phyloP scores from a whole-genome alignment of 2,329 filamentous ascomycete species.

The Penicillium corylophilum region DNA sequence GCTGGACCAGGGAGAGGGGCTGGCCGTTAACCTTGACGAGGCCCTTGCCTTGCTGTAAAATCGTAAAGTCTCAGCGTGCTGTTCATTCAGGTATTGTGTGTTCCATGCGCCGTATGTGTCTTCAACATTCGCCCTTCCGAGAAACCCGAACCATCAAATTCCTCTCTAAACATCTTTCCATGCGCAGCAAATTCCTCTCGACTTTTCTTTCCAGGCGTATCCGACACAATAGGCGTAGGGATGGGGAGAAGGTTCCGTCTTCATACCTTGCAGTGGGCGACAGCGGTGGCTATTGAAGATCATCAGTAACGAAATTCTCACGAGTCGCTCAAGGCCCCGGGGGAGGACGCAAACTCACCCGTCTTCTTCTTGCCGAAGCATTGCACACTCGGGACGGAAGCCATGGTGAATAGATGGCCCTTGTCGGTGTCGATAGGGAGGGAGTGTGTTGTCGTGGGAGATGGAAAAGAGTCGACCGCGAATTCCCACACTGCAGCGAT shows the following conservation, averaged over 20 bases:
- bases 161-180: background rate
- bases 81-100: slow-evolving; percentile 8
- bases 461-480: slow-evolving; percentile 30
- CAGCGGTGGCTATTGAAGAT: slow-evolving; percentile 65
- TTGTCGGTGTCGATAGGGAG: slow-evolving; percentile 41
- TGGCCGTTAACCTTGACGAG: slow-evolving; percentile 99
- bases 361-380: slow-evolving; percentile 99
- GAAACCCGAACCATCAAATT: background rate
- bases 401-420: slow-evolving; percentile 61
- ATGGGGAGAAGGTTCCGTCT: slow-evolving; percentile 15
- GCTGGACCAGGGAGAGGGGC: slow-evolving; percentile 89
- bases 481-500: slow-evolving; percentile 28
- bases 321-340: slow-evolving; percentile 6
- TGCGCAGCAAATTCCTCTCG: background rate
- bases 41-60: slow-evolving; percentile 69
- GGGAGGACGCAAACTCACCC: slow-evolving; percentile 40
- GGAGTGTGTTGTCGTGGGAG: slow-evolving; percentile 42
- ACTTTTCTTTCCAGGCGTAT: background rate
- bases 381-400: slow-evolving; percentile 79
- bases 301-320: slow-evolving; percentile 33
- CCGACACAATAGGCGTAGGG: slow-evolving; percentile 16
- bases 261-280: slow-evolving; percentile 88
- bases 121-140: slow-evolving; percentile 1
- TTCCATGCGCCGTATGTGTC: slow-evolving; percentile 17
- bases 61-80: slow-evolving; percentile 28